Conservation (phyloP, 2,329 filamentous ascomycete genomes). For the Claviceps africana region DNA sequence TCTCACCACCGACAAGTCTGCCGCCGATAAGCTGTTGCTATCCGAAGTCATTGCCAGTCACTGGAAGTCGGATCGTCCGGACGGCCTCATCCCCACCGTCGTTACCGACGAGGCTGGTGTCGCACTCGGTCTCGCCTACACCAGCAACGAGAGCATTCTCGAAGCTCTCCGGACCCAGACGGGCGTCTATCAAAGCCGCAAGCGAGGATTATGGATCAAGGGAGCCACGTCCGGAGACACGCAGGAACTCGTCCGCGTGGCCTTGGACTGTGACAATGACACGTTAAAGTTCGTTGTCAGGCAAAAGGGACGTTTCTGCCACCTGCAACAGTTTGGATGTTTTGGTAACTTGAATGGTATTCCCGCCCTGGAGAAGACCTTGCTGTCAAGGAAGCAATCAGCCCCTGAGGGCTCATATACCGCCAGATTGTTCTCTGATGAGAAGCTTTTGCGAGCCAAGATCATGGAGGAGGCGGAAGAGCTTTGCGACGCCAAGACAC, state of each 20-base stretch:
- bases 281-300: conserved; percentile 80
- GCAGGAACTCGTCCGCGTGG: conserved; percentile 74
- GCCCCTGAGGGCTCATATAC: conserved; percentile 90
- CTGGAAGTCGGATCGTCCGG: conserved; percentile 68
- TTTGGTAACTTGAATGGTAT: conserved; percentile 78
- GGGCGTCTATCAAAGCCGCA: conserved; percentile 92
- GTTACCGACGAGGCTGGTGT: conserved; percentile 80
- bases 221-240: conserved; percentile 88
- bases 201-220: conserved; percentile 93
- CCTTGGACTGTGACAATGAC: conserved; percentile 86
- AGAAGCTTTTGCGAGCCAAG: conserved; percentile 80
- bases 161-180: conserved; percentile 67
- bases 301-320: conserved; percentile 88
- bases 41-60: conserved; percentile 59
- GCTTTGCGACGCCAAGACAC: conserved; percentile 71
- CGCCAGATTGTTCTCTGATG: conserved; percentile 78
- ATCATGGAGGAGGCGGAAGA: conserved; percentile 98
- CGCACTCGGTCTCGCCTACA: conserved; percentile 84
- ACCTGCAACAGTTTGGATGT: conserved; percentile 81
- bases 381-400: conserved; percentile 65
- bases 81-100: conserved; percentile 76
- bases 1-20: conserved; percentile 54
- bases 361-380: conserved; percentile 72
- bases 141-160: conserved; percentile 75
- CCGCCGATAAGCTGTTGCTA: conserved; percentile 41